Evolutionary conservation across 2,329 filamentous ascomycete genomes (phyloP).

Genomic region (Fusarium floridanum): DNA sequence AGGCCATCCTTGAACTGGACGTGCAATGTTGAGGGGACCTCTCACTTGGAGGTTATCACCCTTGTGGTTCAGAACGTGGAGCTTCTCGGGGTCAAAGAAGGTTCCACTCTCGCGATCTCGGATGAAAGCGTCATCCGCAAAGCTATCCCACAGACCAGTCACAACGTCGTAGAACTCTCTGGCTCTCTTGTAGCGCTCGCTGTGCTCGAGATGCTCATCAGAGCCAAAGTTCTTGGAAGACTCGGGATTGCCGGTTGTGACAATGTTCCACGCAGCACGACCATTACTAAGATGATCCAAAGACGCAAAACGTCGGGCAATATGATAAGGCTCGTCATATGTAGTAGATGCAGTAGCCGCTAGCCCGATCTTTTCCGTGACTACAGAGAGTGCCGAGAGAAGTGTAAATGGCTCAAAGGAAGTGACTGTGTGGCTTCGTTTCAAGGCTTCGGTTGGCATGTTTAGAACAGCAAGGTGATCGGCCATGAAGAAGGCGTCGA

Average conservation of each 20-base stretch:
- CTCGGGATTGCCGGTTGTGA: constrained; percentile 66
- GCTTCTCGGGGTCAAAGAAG: constrained; percentile 64
- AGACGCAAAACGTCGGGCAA: constrained; percentile 66
- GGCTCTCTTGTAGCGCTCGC: constrained; percentile 63
- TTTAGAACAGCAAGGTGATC: constrained; percentile 67
- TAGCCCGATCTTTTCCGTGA: constrained; percentile 64
- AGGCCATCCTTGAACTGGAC: constrained; percentile 67
- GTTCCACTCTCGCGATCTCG: constrained; percentile 61
- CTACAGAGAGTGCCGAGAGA: constrained; percentile 61
- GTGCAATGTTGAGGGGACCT: constrained; percentile 63
- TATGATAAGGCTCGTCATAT: constrained; percentile 66
- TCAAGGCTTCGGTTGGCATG: constrained; percentile 68
- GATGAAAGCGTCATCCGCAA: constrained; percentile 67
- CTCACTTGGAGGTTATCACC: constrained; percentile 51
- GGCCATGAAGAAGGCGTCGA: constrained; percentile 70
- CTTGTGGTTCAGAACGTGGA: constrained; percentile 65
- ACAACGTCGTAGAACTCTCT: constrained; percentile 67
- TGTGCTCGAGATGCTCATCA: constrained; percentile 63
- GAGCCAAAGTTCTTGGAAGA: constrained; percentile 65
- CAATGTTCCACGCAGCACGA: constrained; percentile 67
- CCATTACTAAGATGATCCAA: constrained; percentile 65
- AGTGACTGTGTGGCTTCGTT: constrained; percentile 69
- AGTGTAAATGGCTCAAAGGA: constrained; percentile 69
- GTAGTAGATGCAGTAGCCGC: constrained; percentile 67
- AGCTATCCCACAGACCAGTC: constrained; percentile 66